Percentiles rank a stretch among this genome's conserved stretches.
Evolutionary conservation across 306 rosid species (phyloP).

Genomic region (Fragaria nilgerrensis): DNA sequence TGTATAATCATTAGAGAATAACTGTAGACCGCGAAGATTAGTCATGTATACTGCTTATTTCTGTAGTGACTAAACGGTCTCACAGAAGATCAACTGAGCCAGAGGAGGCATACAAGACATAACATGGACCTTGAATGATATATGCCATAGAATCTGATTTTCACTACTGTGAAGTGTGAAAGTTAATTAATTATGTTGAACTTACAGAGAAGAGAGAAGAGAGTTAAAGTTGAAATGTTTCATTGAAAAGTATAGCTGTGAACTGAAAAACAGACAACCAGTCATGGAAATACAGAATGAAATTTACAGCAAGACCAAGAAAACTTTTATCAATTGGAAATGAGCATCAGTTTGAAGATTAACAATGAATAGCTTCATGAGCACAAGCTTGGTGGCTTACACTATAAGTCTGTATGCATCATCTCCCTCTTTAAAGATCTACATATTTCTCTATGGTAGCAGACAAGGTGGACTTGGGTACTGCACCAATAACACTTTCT

Average conservation of each 20-base stretch:
- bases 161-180: background rate
- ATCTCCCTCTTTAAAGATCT: slow-evolving; percentile 32
- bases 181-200: background rate
- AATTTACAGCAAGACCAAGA: background rate
- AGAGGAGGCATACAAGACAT: background rate
- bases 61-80: background rate
- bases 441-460: slow-evolving; percentile 64
- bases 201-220: background rate
- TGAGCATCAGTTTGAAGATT: slow-evolving; percentile 2
- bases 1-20: background rate
- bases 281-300: background rate
- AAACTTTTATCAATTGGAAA: slow-evolving; percentile 5
- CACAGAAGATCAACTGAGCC: background rate
- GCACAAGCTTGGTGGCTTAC: slow-evolving; percentile 13
- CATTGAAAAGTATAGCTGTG: background rate
- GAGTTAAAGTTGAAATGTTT: background rate
- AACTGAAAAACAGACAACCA: too few relatives aligned
- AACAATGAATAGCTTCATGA: slow-evolving; percentile 15
- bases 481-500: slow-evolving; percentile 87
- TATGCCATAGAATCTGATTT: background rate
- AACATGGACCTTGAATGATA: background rate
- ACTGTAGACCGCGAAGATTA: background rate
- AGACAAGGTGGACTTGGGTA: slow-evolving; percentile 78
- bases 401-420: background rate
- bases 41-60: background rate